phyloP scores from a whole-genome alignment of 805 yeast genomes.

The Ogataea henricii region DNA sequence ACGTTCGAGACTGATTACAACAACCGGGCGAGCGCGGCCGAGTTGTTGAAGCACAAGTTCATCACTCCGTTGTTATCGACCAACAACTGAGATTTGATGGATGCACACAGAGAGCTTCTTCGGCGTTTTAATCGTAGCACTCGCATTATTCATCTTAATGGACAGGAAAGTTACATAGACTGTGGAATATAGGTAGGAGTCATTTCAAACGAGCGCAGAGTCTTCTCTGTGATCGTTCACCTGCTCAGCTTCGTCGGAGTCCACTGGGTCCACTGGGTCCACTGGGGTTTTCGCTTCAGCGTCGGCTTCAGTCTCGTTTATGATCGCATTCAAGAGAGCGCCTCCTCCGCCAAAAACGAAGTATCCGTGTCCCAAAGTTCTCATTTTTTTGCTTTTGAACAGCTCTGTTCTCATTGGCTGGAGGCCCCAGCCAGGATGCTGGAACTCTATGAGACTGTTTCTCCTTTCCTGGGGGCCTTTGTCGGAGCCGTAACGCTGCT shows the following conservation, averaged over 20 bases:
- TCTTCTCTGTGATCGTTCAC: no score
- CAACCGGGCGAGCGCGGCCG: constrained; percentile 72
- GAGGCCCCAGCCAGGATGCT: constrained; percentile 7
- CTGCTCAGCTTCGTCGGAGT: not conserved
- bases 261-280: not conserved
- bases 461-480: constrained; percentile 11
- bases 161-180: not conserved
- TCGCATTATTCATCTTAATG: no score
- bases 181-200: no score
- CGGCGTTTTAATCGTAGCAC: no score
- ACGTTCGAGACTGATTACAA: constrained; percentile 77
- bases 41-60: constrained; percentile 67
- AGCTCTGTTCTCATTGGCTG: constrained; percentile 15
- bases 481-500: constrained; percentile 1
- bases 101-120: no score
- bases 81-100: constrained; percentile 27
- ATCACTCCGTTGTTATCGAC: constrained; percentile 50
- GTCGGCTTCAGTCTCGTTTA: constrained; percentile 12
- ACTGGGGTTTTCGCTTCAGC: not conserved
- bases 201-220: not conserved
- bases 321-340: constrained; percentile 19
- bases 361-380: constrained; percentile 24
- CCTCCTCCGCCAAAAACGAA: constrained; percentile 27
- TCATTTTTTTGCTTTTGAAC: constrained; percentile 3
- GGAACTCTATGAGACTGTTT: constrained; percentile 15